Percentiles rank a stretch among this genome's conserved stretches.
phyloP scores from a whole-genome alignment of 2,329 filamentous ascomycete species.

The Fusarium sororula region DNA sequence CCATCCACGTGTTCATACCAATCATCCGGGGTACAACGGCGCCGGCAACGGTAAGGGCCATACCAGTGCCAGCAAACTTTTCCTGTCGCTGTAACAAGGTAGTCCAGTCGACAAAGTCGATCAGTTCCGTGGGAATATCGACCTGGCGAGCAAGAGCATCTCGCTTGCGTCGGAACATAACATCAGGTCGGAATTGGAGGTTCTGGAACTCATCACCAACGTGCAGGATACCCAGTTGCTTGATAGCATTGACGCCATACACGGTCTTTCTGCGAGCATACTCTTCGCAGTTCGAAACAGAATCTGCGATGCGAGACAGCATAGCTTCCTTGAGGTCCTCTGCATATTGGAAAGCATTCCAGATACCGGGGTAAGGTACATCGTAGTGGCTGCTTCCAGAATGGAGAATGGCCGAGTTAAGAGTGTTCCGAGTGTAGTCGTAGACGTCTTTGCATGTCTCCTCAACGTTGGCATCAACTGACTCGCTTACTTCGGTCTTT shows the following conservation, averaged over 20 bases:
- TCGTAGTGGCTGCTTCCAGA: constrained; percentile 82
- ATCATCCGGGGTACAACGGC: constrained; percentile 84
- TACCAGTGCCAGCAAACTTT: constrained; percentile 91
- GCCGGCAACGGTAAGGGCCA: constrained; percentile 91
- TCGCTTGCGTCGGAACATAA: constrained; percentile 90
- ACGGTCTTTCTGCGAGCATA: constrained; percentile 82
- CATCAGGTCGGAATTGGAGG: constrained; percentile 86
- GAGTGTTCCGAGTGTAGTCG: constrained; percentile 77
- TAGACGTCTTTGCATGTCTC: constrained; percentile 88
- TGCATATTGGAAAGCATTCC: constrained; percentile 88
- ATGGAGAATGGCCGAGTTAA: constrained; percentile 78
- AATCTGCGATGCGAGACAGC: constrained; percentile 84
- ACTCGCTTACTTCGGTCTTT: constrained; percentile 79
- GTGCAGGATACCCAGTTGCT: constrained; percentile 86
- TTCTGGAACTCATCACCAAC: constrained; percentile 88
- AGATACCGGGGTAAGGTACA: constrained; percentile 85
- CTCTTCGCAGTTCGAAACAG: constrained; percentile 84
- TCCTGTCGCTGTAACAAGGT: constrained; percentile 89
- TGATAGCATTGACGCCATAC: constrained; percentile 84
- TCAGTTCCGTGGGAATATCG: constrained; percentile 85
- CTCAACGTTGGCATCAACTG: constrained; percentile 84
- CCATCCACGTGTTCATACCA: constrained; percentile 87
- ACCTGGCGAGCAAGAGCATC: constrained; percentile 86
- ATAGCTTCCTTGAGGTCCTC: constrained; percentile 94
- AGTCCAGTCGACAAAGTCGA: constrained; percentile 91